Percentiles rank a stretch among this genome's conserved stretches.
These are phyloP conservation scores for Aureobasidium sp. DNA, from an alignment of 2,329 filamentous ascomycete genomes.

Conservation along the genomic window DNA sequence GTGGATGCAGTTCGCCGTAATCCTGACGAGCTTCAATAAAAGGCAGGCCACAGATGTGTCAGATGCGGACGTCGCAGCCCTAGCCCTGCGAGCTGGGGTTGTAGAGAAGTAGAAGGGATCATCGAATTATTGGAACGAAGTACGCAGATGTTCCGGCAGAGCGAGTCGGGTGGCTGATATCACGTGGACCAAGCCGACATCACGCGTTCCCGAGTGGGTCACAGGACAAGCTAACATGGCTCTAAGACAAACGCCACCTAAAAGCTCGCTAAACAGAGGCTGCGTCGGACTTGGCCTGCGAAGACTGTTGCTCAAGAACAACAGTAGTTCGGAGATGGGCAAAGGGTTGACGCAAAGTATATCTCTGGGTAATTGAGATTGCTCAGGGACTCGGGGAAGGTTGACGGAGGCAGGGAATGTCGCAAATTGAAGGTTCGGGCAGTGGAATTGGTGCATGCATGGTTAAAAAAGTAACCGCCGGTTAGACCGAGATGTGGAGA, in stretches of 20 bases:
- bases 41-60: neutral
- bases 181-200: neutral
- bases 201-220: neutral
- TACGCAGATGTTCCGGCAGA: neutral
- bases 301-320: neutral
- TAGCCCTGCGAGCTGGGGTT: neutral
- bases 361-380: neutral
- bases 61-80: neutral
- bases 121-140: neutral
- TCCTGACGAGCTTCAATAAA: neutral
- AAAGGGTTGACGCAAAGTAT: neutral
- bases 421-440: neutral
- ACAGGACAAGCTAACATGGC: neutral
- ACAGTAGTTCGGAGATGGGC: neutral
- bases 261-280: neutral
- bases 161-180: neutral
- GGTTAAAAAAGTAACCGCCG: neutral
- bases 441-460: neutral
- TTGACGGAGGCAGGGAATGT: neutral
- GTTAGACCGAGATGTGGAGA: constrained; percentile 3
- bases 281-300: neutral
- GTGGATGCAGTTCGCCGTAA: neutral
- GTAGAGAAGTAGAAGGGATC: neutral
- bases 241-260: neutral
- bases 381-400: neutral